Evolutionary conservation across 2,329 filamentous ascomycete genomes (phyloP).

Genomic region (Cytospora schulzeri): DNA sequence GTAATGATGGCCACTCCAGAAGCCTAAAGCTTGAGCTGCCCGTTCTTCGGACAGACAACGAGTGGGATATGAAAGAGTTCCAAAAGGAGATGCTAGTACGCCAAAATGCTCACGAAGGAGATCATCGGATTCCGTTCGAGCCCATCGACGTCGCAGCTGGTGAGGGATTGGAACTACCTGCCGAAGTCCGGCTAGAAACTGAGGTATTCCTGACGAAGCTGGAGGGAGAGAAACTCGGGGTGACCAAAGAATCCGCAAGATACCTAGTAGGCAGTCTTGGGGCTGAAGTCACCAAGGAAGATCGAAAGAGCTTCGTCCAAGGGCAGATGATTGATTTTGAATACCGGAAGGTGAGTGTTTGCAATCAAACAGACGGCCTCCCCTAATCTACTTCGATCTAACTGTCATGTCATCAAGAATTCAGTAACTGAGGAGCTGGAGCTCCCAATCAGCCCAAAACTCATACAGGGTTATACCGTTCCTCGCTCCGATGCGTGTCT

Average conservation of each 20-base stretch:
- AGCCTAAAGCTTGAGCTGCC: slow-evolving; percentile 33
- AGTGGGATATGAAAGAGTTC: slow-evolving; percentile 29
- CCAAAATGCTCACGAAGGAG: slow-evolving; percentile 18
- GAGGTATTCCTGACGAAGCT: slow-evolving; percentile 24
- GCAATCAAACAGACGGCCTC: accelerated
- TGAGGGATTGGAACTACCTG: slow-evolving; percentile 34
- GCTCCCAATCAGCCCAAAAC: slow-evolving; percentile 32
- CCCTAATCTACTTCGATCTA: neutral
- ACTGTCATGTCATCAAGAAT: slow-evolving; percentile 20
- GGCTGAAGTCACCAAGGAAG: slow-evolving; percentile 28
- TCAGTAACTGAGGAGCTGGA: slow-evolving; percentile 30
- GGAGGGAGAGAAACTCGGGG: slow-evolving; percentile 30
- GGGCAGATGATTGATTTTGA: slow-evolving; percentile 3
- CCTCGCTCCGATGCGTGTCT: slow-evolving; percentile 28
- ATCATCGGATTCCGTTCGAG: slow-evolving; percentile 33
- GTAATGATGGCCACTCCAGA: neutral
- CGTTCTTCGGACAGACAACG: slow-evolving; percentile 33
- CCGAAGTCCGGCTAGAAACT: slow-evolving; percentile 4
- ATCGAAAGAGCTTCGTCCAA: slow-evolving; percentile 25
- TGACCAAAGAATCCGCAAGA: slow-evolving; percentile 29
- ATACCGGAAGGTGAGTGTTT: slow-evolving; percentile 31
- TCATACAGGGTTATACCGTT: slow-evolving; percentile 24
- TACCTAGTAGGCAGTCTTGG: slow-evolving; percentile 30
- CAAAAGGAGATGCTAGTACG: slow-evolving; percentile 24
- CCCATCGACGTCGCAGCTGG: slow-evolving; percentile 30